A percentile compares a stretch with the other conserved stretches of the same genome.
phyloP scores from a whole-genome alignment of 2,329 filamentous ascomycete genomes.

The Dryadomyces sulphureus region DNA sequence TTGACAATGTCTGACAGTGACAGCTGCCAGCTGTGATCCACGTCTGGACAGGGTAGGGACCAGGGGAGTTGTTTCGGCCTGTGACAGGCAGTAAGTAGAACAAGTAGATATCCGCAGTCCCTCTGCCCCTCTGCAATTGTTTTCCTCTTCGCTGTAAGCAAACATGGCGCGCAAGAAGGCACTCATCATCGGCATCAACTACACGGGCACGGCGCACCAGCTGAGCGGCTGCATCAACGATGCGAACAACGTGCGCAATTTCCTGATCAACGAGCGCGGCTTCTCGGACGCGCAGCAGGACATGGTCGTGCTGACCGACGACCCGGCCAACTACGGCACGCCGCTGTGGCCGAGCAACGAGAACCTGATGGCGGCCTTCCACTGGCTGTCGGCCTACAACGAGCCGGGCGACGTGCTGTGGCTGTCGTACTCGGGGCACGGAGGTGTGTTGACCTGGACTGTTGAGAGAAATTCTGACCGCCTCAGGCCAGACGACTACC shows the following conservation, averaged over 20 bases:
- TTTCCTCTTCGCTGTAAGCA: neutral
- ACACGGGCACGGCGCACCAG: conserved; percentile 40
- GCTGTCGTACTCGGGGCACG: conserved; percentile 45
- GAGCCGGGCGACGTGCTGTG: conserved; percentile 36
- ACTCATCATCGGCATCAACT: conserved; percentile 39
- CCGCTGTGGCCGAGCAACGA: conserved; percentile 18
- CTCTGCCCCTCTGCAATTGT: too few relatives aligned
- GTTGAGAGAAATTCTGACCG: neutral
- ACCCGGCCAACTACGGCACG: conserved; percentile 18
- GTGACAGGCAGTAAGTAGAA: too few relatives aligned
- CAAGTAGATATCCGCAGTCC: too few relatives aligned
- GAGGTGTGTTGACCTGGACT: conserved; percentile 18
- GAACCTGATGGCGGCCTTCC: conserved; percentile 32
- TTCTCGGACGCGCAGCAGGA: conserved; percentile 18
- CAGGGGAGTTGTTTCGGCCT: neutral
- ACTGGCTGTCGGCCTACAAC: conserved; percentile 36
- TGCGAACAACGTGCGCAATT: conserved; percentile 20
- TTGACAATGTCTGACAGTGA: too few relatives aligned
- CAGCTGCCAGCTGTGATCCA: too few relatives aligned
- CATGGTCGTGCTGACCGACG: conserved; percentile 22
- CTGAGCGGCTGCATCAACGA: conserved; percentile 39
- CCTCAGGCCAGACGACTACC: conserved; percentile 28
- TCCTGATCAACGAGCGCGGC: conserved; percentile 21
- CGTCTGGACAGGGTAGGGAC: neutral
- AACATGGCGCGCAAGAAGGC: conserved; percentile 17